Base-by-base conservation (phyloP, 768 basidiomycete species). In the Lentinula lateritia region DNA sequence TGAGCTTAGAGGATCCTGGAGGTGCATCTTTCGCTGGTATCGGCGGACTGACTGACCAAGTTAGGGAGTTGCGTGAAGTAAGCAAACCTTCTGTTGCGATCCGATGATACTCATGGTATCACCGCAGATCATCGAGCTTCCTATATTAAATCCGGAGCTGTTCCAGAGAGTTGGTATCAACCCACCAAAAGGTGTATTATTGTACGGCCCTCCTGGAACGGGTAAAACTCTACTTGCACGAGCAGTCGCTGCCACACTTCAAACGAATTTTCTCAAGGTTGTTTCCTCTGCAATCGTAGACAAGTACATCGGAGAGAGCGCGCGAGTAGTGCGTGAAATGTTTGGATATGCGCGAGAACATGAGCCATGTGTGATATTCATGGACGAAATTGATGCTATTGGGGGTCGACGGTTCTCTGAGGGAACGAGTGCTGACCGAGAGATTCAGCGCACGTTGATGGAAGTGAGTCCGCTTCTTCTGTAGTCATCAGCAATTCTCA, bases 391-490 rank as follows among this genome's bases (percentile, higher is more conserved):
- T 68, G 97, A 99, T 73, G 97, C 97, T 35, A 99, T 98, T 64
- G 97, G 97, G 67, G 96, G 97, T 2, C 75, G 90, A 62, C 76
- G 89, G 48, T 91, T 91, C 83, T 92, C 90, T 5, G 97, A 99
- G 73, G 96, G 97, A 35, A 98, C 96, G 4, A 93, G 90, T 72
- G 96, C 97, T 12, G 97, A 99, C 75, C 88, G 97, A 69, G 97
- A 99, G 78, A 98, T 99, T 64, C 97, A 99, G 74, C 83, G 97
- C 65, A 99, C 97, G 20, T 76, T 99, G 42, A 99, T 99, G 97
- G 97, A 99, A 83, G 87, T 89, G 52, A 41, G 80, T 68, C 13
- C 16, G 28, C 41, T 43, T n/a, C 15, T 23, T 23, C 52, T 50
- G 13, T 9, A 35, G 1, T 59, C 16, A 38, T 20, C 28, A 18